Conservation (phyloP, 2,329 filamentous ascomycete genomes). For the Thelonectria olida region DNA sequence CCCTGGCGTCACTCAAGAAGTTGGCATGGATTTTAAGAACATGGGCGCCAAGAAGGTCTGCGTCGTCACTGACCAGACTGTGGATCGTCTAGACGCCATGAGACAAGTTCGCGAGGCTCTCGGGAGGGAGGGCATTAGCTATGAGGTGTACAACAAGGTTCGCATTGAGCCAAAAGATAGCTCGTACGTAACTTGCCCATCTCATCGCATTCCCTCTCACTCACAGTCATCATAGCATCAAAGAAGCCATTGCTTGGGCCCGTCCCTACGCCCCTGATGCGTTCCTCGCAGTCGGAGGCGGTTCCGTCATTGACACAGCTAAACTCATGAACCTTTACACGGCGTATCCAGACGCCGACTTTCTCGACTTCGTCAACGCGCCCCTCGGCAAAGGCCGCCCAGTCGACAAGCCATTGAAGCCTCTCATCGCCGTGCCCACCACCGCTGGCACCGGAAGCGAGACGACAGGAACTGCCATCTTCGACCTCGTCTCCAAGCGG, state of each 20-base stretch:
- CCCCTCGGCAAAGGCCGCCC: slow-evolving; percentile 88
- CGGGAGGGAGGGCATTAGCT: slow-evolving; percentile 79
- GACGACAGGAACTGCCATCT: slow-evolving; percentile 97
- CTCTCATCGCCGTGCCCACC: slow-evolving; percentile 84
- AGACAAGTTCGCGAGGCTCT: slow-evolving; percentile 86
- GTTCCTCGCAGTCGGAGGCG: slow-evolving; percentile 88
- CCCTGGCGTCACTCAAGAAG: slow-evolving; percentile 90
- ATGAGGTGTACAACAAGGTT: slow-evolving; percentile 82
- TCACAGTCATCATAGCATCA: slow-evolving; percentile 65
- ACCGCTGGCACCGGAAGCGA: slow-evolving; percentile 90
- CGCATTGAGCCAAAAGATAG: slow-evolving; percentile 94
- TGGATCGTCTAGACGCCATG: slow-evolving; percentile 87
- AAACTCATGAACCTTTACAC: slow-evolving; percentile 99
- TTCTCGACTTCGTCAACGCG: slow-evolving; percentile 97
- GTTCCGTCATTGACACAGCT: slow-evolving; percentile 96
- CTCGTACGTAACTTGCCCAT: slow-evolving; percentile 67
- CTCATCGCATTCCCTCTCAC: background rate
- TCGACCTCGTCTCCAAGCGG: slow-evolving; percentile 88
- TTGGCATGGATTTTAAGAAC: slow-evolving; percentile 97
- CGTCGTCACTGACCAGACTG: slow-evolving; percentile 89
- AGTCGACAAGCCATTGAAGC: slow-evolving; percentile 74
- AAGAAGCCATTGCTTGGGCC: slow-evolving; percentile 87
- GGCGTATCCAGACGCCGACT: slow-evolving; percentile 89
- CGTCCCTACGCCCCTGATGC: slow-evolving; percentile 85
- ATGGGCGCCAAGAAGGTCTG: slow-evolving; percentile 87